These are phyloP conservation scores for Anethum foeniculum DNA, from an alignment of 140 eudicot species.

Conservation along the genomic window DNA sequence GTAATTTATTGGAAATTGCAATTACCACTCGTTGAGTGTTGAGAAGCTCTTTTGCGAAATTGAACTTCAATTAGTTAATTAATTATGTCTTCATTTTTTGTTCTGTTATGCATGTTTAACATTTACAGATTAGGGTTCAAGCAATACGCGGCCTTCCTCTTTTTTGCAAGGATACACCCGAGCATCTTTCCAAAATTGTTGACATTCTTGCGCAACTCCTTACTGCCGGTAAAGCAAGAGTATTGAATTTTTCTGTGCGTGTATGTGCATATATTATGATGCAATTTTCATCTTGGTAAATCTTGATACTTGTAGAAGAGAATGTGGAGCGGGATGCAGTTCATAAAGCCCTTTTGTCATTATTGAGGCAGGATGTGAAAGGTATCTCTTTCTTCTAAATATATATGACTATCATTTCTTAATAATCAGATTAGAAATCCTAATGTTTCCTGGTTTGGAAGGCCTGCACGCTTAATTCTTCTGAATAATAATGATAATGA, in stretches of 20 bases:
- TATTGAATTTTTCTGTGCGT: background rate
- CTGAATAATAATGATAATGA: background rate
- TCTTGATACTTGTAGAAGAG: conserved; percentile 48
- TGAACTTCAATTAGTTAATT: background rate
- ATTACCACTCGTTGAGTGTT: background rate
- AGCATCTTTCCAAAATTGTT: conserved; percentile 77
- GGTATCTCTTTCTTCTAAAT: conserved; percentile 28
- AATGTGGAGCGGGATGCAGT: conserved; percentile 98
- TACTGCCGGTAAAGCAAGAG: conserved; percentile 54
- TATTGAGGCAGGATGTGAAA: conserved; percentile 84
- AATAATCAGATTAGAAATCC: background rate
- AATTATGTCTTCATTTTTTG: background rate
- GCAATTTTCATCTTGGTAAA: conserved; percentile 9
- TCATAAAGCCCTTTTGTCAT: conserved; percentile 83
- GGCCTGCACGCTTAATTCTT: background rate
- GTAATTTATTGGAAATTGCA: background rate
- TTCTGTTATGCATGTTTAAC: background rate
- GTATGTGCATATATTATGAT: background rate
- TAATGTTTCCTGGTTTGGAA: background rate
- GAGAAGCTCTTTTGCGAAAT: background rate
- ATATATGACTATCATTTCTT: background rate
- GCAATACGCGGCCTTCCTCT: conserved; percentile 97
- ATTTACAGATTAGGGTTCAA: conserved; percentile 80
- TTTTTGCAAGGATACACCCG: conserved; percentile 94
- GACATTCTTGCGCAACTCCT: conserved; percentile 95